Percentiles rank a stretch among this genome's conserved stretches.
Evolutionary conservation across 1,284 basidiomycete species (phyloP).

Genomic region (Ustilago nuda): DNA sequence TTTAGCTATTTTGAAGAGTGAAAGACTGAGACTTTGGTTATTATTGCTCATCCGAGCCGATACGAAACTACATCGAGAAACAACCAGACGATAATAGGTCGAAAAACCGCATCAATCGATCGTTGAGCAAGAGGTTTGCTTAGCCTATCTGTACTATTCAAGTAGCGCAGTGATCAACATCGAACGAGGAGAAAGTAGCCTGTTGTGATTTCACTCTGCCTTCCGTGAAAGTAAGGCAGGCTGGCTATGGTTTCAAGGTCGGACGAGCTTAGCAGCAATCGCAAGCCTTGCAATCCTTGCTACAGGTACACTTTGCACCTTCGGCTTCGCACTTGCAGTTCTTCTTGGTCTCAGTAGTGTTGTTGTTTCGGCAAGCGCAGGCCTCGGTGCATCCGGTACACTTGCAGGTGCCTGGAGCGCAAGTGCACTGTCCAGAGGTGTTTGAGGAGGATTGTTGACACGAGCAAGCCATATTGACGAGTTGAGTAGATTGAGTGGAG

Average conservation of each 20-base stretch:
- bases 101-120: too few species aligned
- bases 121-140: too few species aligned
- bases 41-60: too few species aligned
- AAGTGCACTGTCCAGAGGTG: constrained; percentile 11
- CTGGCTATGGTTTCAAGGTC: neutral
- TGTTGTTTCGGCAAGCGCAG: constrained; percentile 33
- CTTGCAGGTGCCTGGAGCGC: constrained; percentile 20
- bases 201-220: too few species aligned
- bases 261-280: constrained; percentile 39
- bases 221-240: too few species aligned
- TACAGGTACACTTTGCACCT: constrained; percentile 39
- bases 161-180: too few species aligned
- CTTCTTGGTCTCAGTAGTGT: constrained; percentile 9
- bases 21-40: too few species aligned
- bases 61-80: too few species aligned
- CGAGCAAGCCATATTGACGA: constrained; percentile 41
- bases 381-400: constrained; percentile 46
- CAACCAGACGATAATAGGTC: too few species aligned
- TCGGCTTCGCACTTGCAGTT: constrained; percentile 47
- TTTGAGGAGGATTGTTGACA: constrained; percentile 16
- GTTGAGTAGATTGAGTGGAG: neutral
- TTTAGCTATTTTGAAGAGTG: too few species aligned
- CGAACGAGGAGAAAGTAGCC: too few species aligned
- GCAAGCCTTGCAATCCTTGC: constrained; percentile 41
- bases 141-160: too few species aligned